Percentiles rank a stretch among this genome's conserved stretches.
Conservation (phyloP, 179 eudicot genomes). For the Beta macrorhiza region DNA sequence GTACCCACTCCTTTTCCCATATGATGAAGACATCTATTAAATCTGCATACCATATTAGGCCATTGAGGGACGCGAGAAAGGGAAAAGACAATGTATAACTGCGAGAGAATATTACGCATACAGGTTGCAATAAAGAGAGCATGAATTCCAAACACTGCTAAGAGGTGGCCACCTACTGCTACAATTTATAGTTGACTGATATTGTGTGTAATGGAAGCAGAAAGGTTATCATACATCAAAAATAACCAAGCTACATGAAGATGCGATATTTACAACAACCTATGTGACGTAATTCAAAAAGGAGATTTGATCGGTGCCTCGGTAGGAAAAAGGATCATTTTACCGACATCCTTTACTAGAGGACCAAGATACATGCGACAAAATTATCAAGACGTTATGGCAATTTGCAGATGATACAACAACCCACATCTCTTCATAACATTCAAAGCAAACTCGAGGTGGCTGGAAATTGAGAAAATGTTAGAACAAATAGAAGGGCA, state of each 20-base stretch:
- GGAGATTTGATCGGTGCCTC: background rate
- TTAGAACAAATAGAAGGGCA: background rate
- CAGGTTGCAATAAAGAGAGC: too few species aligned
- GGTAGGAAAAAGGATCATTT: background rate
- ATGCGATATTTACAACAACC: background rate
- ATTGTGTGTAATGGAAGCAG: background rate
- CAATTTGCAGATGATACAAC: background rate
- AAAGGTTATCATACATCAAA: background rate
- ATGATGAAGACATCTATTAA: background rate
- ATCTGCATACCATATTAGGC: background rate
- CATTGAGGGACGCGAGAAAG: background rate
- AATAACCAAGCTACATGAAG: background rate
- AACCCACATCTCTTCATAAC: constrained; percentile 20
- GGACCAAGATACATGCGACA: constrained; percentile 16
- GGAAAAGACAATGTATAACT: background rate
- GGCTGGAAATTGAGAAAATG: background rate
- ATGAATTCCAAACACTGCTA: too few species aligned
- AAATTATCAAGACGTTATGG: constrained; percentile 22
- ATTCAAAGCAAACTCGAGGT: constrained; percentile 7
- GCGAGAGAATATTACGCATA: background rate
- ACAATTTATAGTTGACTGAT: constrained; percentile 18
- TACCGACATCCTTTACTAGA: constrained; percentile 10
- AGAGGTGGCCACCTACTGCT: background rate
- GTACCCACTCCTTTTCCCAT: too few species aligned
- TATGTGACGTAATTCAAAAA: background rate